phyloP scores from a whole-genome alignment of 1,284 basidiomycete species.

The Rhodotorula sp. region DNA sequence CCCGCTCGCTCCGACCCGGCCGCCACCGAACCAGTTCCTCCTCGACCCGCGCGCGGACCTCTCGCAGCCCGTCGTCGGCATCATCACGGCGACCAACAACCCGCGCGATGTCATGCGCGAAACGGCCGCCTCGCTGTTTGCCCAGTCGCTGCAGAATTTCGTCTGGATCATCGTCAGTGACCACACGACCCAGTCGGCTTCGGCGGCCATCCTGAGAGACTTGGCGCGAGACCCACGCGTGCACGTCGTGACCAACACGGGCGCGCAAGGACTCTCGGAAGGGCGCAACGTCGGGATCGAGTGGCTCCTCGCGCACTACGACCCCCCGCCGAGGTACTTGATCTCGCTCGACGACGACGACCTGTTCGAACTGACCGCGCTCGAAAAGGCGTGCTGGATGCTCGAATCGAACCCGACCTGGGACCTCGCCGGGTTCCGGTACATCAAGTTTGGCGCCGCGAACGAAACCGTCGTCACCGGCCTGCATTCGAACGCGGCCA shows the following conservation, averaged over 20 bases:
- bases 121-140: constrained; percentile 32
- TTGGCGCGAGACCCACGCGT: constrained; percentile 36
- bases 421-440: constrained; percentile 38
- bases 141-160: constrained; percentile 40
- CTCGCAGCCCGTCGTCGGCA: constrained; percentile 27
- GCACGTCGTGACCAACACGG: constrained; percentile 26
- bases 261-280: constrained; percentile 27
- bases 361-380: constrained; percentile 39
- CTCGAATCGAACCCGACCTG: constrained; percentile 38
- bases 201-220: constrained; percentile 10
- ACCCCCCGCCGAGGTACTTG: constrained; percentile 24
- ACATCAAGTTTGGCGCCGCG: constrained; percentile 39
- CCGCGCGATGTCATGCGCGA: constrained; percentile 28
- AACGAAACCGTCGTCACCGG: constrained; percentile 41
- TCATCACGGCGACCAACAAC: constrained; percentile 42
- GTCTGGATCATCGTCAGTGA: constrained; percentile 42
- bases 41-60: constrained; percentile 25
- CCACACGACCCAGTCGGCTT: constrained; percentile 23
- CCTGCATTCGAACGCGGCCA: constrained; percentile 30
- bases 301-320: constrained; percentile 13
- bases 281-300: constrained; percentile 37
- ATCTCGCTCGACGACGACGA: constrained; percentile 41
- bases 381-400: constrained; percentile 43
- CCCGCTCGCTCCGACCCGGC: constrained; percentile 28
- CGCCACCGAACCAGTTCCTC: constrained; percentile 36